Evolutionary conservation across 140 eudicot genomes (phyloP), one percentile per base, ranked within the genome.

Genomic region (Senecio squalidus): DNA sequence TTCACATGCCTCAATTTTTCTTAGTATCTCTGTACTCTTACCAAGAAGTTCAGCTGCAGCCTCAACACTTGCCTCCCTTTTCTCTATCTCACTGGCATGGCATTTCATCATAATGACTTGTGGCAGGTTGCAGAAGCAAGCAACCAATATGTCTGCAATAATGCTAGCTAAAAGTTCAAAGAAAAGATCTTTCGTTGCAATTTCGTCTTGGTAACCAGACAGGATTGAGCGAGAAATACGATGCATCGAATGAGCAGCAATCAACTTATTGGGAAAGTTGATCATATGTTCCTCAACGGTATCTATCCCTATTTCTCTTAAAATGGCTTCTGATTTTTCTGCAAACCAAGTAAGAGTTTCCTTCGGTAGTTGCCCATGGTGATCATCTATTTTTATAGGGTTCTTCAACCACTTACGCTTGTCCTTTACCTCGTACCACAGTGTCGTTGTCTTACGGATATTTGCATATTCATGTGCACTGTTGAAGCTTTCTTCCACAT

Each of bases 171-270:
- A 2, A 24, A 49, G 31, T 11, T 64, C 28, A 13, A 69, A 68
- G 43, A 75, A 16, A 8, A 54, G 39, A 20, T 28, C 64, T 22
- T 40, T 62, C 11, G 5, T 5, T 47, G 13, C n/a, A 20, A 10
- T 60, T 22, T 4, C 53, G 8, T 40, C 10, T 38, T 69, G 25
- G 13, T 69, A 26, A 0, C 45, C 55, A 13, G 10, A 48, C 46
- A 75, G 3, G 47, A 75, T 38, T 14, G 53, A 68, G 8, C 31
- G 28, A 33, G 69, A 27, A 39, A 75, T 63, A 2, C 53, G 23
- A 28, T 68, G 36, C 76, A 75, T 75, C 4, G 76, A 68, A 25
- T 68, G 46, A 2, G 63, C 74, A 4, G 51, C 75, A 0, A 67
- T 34, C 11, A 74, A 9, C 57, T 74, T 68, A 64, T 20, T 8